phyloP scores from a whole-genome alignment of 2,329 filamentous ascomycete genomes.

The Lasiodiplodia hormozganensis region DNA sequence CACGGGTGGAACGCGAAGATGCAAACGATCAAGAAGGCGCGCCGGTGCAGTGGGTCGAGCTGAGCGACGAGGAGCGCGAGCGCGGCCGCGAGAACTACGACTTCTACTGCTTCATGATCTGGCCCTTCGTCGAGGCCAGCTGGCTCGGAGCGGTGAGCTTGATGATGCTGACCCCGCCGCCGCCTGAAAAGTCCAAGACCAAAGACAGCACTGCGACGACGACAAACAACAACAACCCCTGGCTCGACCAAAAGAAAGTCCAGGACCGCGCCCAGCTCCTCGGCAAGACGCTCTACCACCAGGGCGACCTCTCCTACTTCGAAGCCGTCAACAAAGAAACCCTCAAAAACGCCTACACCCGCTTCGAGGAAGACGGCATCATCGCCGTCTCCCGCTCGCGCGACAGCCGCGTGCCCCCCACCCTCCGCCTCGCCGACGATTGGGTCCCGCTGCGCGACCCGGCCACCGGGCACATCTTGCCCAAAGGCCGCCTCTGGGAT shows the following conservation, averaged over 20 bases:
- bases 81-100: conserved; percentile 93
- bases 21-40: conserved; percentile 42
- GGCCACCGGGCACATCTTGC: conserved; percentile 65
- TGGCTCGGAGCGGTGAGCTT: conserved; percentile 92
- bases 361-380: conserved; percentile 91
- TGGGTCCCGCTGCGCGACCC: conserved; percentile 76
- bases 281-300: conserved; percentile 96
- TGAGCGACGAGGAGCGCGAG: conserved; percentile 77
- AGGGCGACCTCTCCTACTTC: conserved; percentile 96
- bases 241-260: conserved; percentile 4
- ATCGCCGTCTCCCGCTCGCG: conserved; percentile 72
- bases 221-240: background rate
- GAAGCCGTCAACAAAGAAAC: conserved; percentile 99
- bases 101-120: conserved; percentile 98
- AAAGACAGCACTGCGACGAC: background rate
- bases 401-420: conserved; percentile 66
- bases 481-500: conserved; percentile 83
- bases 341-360: conserved; percentile 87
- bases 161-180: conserved; percentile 72
- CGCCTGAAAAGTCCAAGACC: background rate
- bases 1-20: conserved; percentile 38
- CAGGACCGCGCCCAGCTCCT: conserved; percentile 59
- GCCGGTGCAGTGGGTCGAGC: conserved; percentile 70
- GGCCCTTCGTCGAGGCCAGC: conserved; percentile 94
- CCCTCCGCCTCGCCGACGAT: conserved; percentile 72